Percentiles rank a stretch among this genome's conserved stretches.
Conservation (phyloP, 192 early-diverging fungal species). For the Phlyctochytrium arcticum region DNA sequence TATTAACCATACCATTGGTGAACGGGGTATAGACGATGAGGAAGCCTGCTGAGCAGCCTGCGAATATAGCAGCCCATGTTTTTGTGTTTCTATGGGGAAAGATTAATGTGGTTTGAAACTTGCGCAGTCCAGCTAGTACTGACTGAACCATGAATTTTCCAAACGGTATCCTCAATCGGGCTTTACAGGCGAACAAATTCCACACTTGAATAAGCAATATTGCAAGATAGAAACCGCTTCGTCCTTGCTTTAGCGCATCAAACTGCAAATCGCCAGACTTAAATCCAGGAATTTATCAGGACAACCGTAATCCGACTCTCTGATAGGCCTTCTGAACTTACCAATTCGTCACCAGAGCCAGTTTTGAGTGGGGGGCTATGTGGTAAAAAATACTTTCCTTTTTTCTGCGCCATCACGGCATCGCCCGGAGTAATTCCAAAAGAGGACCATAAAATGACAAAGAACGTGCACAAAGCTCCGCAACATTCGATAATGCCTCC, state of each 20-base stretch:
- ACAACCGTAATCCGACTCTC: too few relatives aligned
- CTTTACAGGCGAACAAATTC: conserved; percentile 93
- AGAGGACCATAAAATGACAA: conserved; percentile 70
- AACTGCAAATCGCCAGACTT: conserved; percentile 53
- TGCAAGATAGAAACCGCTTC: conserved; percentile 70
- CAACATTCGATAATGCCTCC: conserved; percentile 73
- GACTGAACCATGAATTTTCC: conserved; percentile 79
- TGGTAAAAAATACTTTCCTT: conserved; percentile 39
- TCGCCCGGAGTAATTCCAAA: conserved; percentile 62
- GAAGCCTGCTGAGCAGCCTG: conserved; percentile 48
- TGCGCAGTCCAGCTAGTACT: conserved; percentile 24
- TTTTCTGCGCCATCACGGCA: conserved; percentile 41
- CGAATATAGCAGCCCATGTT: conserved; percentile 44
- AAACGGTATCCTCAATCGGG: conserved; percentile 69
- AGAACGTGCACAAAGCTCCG: conserved; percentile 67
- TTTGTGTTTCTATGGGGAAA: conserved; percentile 30
- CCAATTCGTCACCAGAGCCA: conserved; percentile 30
- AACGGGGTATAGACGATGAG: conserved; percentile 50
- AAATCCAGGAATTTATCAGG: background rate
- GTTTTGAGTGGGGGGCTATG: conserved; percentile 31
- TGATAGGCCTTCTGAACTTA: too few relatives aligned
- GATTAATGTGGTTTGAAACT: too few relatives aligned
- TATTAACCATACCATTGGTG: conserved; percentile 34
- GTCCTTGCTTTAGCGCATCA: conserved; percentile 70
- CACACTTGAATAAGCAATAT: conserved; percentile 88